Base-by-base conservation (phyloP, 805 yeast species). In the Candida nonsorbophila region DNA sequence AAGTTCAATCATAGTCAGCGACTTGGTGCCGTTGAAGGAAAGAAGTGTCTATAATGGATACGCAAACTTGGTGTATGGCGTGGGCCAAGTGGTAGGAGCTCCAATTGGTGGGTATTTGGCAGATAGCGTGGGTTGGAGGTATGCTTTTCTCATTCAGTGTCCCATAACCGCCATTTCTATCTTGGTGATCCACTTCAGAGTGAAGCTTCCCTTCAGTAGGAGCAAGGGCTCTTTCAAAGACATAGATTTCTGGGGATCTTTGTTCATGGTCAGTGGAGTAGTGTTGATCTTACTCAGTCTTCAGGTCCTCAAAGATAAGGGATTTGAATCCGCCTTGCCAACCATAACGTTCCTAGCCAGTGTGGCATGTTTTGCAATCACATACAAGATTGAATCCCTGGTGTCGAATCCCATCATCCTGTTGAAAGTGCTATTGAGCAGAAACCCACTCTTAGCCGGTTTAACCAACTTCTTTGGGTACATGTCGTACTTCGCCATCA, bases 11-110 rank as follows among this genome's bases (percentile, higher is more conserved):
- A 70, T 85, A 4, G 70, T 80, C 42, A 72, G 83, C 20, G 95
- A 85, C 51, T 60, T 84, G 28, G 78, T 86, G 15, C 77, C 90
- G 2, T 66, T 81, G 35, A 65, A 88, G 28, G 73, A 79, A 22
- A 66, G 95, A 34, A 94, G 92, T 2, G 52, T 83, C 16, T 84
- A 77, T 52, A 95, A 86, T 49, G 95, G 95, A 1, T 50, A 81
- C 28, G 80, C 81, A 18, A 85, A 85, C 48, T 62, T 86, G 12
- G 74, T 74, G 24, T 86, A 71, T 47, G 92, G 88, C 7, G 48
- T 76, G n/a, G 95, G 95, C 12, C 51, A 65, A 11, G 64, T 65
- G 5, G 49, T 59, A 2, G 67, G 68, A 4, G 67, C 67, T 16
- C 37, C 58, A 14, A 35, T 60, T 14, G 67, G 67, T 7, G 85